Percentiles rank a stretch among this genome's conserved stretches.
These are phyloP conservation scores for Lithohypha guttulata DNA, from an alignment of 2,329 filamentous ascomycete genomes.

Conservation along the genomic window DNA sequence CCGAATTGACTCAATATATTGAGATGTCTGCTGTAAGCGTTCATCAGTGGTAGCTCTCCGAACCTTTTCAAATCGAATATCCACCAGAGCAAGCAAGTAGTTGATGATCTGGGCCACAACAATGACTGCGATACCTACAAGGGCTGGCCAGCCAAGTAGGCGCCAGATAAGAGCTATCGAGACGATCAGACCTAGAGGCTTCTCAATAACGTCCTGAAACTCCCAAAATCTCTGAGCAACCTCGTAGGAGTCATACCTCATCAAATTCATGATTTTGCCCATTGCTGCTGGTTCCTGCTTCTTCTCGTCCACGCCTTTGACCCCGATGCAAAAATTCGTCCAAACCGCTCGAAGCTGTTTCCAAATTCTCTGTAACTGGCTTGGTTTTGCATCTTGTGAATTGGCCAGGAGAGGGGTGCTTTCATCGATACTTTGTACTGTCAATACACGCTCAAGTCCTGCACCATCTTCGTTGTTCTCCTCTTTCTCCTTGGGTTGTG, in stretches of 20 bases:
- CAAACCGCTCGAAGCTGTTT: conserved; percentile 2
- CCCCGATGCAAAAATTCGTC: conserved; percentile 5
- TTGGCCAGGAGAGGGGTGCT: conserved; percentile 11
- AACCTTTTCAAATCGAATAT: conserved; percentile 58
- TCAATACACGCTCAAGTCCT: conserved; percentile 1
- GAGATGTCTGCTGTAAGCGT: conserved; percentile 68
- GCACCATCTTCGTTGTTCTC: conserved; percentile 23
- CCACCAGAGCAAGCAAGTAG: conserved; percentile 51
- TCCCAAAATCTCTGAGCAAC: conserved; percentile 80
- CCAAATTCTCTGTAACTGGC: conserved; percentile 1
- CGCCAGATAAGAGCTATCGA: conserved; percentile 64
- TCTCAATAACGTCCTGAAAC: conserved; percentile 62
- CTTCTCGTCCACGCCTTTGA: conserved; percentile 15
- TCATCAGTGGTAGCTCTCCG: conserved; percentile 65
- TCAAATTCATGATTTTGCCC: conserved; percentile 81
- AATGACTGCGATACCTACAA: conserved; percentile 62
- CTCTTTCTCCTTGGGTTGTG: conserved; percentile 21
- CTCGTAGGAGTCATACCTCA: conserved; percentile 71
- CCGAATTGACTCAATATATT: conserved; percentile 77
- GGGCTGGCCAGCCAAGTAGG: conserved; percentile 68
- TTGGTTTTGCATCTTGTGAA: conserved; percentile 20
- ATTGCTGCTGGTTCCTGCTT: conserved; percentile 57
- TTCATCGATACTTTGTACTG: conserved; percentile 10
- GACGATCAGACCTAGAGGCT: conserved; percentile 65
- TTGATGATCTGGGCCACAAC: conserved; percentile 60